Evolutionary conservation across 2,329 filamentous ascomycete genomes (phyloP).

Genomic region (Didymella pinodella): DNA sequence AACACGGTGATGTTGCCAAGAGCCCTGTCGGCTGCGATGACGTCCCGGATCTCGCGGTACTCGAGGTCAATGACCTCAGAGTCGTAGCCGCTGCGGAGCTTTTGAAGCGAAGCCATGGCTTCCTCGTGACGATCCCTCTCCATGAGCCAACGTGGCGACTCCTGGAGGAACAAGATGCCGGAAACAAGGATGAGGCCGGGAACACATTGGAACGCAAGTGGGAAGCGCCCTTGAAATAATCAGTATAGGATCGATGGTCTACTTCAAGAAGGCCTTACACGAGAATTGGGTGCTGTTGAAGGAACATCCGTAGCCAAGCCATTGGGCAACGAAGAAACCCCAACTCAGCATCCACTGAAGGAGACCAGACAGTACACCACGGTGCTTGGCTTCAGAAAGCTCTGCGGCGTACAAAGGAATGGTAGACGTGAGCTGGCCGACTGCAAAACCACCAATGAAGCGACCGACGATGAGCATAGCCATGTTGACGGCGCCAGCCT

Average conservation of each 20-base stretch:
- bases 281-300: slow-evolving; percentile 35
- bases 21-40: slow-evolving; percentile 35
- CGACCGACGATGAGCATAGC: slow-evolving; percentile 60
- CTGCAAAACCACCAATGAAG: slow-evolving; percentile 59
- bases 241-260: slow-evolving; percentile 5
- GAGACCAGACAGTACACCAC: slow-evolving; percentile 66
- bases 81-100: slow-evolving; percentile 31
- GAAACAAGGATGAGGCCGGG: slow-evolving; percentile 54
- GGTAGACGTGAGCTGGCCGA: slow-evolving; percentile 49
- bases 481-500: slow-evolving; percentile 49
- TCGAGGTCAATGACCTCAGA: slow-evolving; percentile 32
- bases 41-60: slow-evolving; percentile 34
- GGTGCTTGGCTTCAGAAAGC: slow-evolving; percentile 43
- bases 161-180: slow-evolving; percentile 62
- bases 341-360: slow-evolving; percentile 57
- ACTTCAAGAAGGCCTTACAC: slow-evolving; percentile 19
- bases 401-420: slow-evolving; percentile 38
- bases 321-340: slow-evolving; percentile 51
- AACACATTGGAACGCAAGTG: slow-evolving; percentile 54
- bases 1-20: slow-evolving; percentile 51
- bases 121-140: slow-evolving; percentile 63
- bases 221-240: slow-evolving; percentile 44
- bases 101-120: slow-evolving; percentile 31
- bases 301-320: slow-evolving; percentile 50
- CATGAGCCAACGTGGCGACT: slow-evolving; percentile 68